Evolutionary conservation across 1,139 yeast species (phyloP).

Genomic region (Lodderomyces jiufengensis): DNA sequence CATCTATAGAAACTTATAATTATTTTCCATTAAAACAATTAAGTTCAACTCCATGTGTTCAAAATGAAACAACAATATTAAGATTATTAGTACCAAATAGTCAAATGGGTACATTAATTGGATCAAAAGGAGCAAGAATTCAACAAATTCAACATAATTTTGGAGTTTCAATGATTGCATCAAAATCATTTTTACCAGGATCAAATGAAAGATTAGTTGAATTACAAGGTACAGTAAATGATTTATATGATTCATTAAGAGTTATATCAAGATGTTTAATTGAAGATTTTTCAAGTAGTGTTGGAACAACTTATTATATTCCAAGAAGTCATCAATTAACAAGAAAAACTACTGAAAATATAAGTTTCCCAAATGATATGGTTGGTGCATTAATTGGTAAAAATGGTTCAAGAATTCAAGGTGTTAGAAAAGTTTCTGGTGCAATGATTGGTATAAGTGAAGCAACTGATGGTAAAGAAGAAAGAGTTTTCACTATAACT

Average conservation of each 20-base stretch:
- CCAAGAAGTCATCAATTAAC: conserved; percentile 40
- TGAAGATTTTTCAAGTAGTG: conserved; percentile 66
- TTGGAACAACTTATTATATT: conserved; percentile 54
- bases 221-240: conserved; percentile 74
- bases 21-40: conserved; percentile 64
- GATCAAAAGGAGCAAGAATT: conserved; percentile 78
- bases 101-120: conserved; percentile 90
- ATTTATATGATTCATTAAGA: conserved; percentile 56
- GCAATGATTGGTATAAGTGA: conserved; percentile 79
- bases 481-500: conserved; percentile 68
- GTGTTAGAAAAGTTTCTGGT: conserved; percentile 75
- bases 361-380: conserved; percentile 73
- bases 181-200: conserved; percentile 78
- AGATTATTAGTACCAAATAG: conserved; percentile 78
- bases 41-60: conserved; percentile 46
- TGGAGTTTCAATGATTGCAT: conserved; percentile 80
- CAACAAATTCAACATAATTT: conserved; percentile 72
- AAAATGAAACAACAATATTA: conserved; percentile 54
- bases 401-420: conserved; percentile 82
- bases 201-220: conserved; percentile 88
- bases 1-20: conserved; percentile 40
- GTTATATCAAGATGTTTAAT: conserved; percentile 70
- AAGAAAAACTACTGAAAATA: conserved; percentile 20
- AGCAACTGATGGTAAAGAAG: conserved; percentile 60
- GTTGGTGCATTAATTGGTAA: conserved; percentile 92